These are phyloP conservation scores for Balakata baccata DNA, from an alignment of 345 rosid genomes.

Conservation along the genomic window DNA sequence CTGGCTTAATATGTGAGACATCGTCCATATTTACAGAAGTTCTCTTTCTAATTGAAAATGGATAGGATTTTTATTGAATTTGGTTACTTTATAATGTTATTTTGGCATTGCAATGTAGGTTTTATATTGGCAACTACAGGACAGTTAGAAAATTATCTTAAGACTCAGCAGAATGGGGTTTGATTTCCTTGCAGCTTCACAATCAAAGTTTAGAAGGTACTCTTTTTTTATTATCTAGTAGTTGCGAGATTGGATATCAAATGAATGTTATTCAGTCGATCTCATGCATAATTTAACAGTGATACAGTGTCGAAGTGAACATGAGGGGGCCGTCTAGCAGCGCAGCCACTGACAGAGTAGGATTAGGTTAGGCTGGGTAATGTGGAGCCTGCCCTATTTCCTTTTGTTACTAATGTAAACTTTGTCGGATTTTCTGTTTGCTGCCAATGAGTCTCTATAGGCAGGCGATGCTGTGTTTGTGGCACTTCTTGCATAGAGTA, in stretches of 20 bases:
- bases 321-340: not conserved
- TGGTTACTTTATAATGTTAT: not conserved
- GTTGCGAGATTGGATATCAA: not conserved
- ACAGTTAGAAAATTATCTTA: conserved; percentile 56
- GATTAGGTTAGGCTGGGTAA: not conserved
- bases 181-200: conserved; percentile 20
- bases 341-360: not conserved
- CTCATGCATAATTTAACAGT: not conserved
- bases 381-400: not conserved
- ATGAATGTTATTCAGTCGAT: not conserved
- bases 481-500: not conserved
- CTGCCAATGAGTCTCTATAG: not conserved
- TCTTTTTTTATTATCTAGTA: not conserved
- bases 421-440: not conserved
- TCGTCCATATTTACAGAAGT: not conserved
- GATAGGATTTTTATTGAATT: not conserved
- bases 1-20: not conserved
- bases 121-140: conserved; percentile 72
- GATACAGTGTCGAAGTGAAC: not conserved
- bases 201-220: conserved; percentile 23
- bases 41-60: not conserved
- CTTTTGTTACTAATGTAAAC: not conserved
- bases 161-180: conserved; percentile 45
- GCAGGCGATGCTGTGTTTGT: not conserved
- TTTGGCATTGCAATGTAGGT: conserved; percentile 42